Evolutionary conservation across 305 asterid genomes (phyloP), one percentile per base, ranked within the genome.

Genomic region (Fraxinus ornus): DNA sequence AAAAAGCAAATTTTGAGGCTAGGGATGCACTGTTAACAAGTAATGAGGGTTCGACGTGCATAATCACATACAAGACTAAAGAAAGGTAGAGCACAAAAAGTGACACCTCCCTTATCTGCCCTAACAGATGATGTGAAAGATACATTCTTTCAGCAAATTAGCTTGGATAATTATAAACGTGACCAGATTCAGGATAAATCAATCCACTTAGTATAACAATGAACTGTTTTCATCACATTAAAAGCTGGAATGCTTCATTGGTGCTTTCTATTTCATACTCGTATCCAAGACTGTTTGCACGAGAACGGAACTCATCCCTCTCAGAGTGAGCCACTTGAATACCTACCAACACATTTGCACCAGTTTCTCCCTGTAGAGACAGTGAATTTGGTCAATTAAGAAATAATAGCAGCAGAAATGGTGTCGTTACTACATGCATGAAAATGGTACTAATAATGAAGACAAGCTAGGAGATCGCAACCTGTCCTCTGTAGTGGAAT

Each of bases 401-500:
- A 81, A 28, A 28, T 21, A 33, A 78, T 66, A 47, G 68, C 68
- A 78, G 47, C 44, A 49, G 2, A 36, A 12, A 41, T 9, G 75
- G 62, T 33, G 39, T 10, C 57, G 49, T 32, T 55, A 71, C 32
- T 49, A 57, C 41, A n/a, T 21, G 26, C 39, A 70, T 19, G 49
- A 7, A 80, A 37, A 73, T 75, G 71, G 28, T 49, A 22, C 33
- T 22, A 7, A 71, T 5, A 21, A 70, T 32, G 24, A 86, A 76
- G 64, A 73, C 7, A 66, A 4, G 62, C 62, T 49, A 49, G 22
- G 62, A 49, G 21, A 49, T 49, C 7, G 2, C 21, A 77, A 92
- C 99, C 97, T 95, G 98, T 78, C 92, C 92, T 33, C 98, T 94
- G 86, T 95, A 95, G 80, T 95, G 99, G 88, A 95, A 95, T 89